These are phyloP conservation scores for Neoconidiobolus thromboides DNA, from an alignment of 371 early-diverging fungal species.

Conservation along the genomic window DNA sequence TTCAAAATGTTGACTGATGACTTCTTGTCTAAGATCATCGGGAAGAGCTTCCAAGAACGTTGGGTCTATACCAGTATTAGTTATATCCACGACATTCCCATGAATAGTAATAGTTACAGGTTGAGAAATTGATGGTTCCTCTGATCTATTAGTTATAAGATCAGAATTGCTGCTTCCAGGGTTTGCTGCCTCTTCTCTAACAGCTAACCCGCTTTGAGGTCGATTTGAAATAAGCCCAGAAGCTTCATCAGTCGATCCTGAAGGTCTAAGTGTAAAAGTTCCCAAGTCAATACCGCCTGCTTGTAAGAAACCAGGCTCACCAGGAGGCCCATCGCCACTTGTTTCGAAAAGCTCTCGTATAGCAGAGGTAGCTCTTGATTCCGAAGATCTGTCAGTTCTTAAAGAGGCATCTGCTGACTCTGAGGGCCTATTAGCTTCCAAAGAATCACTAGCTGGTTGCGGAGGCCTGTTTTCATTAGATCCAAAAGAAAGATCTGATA, in stretches of 20 bases:
- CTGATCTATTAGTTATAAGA: conserved; percentile 10
- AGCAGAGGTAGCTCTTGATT: no score
- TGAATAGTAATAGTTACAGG: conserved; percentile 16
- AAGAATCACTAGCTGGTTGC: no score
- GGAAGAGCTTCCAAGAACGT: conserved; percentile 91
- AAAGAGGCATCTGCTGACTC: no score
- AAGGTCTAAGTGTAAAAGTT: no score
- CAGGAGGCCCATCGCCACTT: no score
- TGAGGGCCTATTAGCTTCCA: no score
- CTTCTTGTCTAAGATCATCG: conserved; percentile 84
- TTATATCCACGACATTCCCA: conserved; percentile 70
- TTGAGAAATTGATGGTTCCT: neutral
- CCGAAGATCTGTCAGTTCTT: no score
- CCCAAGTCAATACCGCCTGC: no score
- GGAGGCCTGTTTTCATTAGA: no score
- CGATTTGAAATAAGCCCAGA: conserved; percentile 2
- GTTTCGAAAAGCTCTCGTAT: no score
- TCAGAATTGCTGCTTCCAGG: conserved; percentile 1
- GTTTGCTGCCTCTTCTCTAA: neutral
- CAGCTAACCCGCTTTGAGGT: neutral
- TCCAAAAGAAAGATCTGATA: no score
- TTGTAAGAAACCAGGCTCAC: no score
- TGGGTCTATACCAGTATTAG: conserved; percentile 83
- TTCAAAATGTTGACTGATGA: conserved; percentile 55
- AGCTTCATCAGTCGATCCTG: conserved; percentile 13